Evolutionary conservation across 2,329 filamentous ascomycete genomes (phyloP), one percentile per base, ranked within the genome.

Genomic region (Huntiella abstrusa): DNA sequence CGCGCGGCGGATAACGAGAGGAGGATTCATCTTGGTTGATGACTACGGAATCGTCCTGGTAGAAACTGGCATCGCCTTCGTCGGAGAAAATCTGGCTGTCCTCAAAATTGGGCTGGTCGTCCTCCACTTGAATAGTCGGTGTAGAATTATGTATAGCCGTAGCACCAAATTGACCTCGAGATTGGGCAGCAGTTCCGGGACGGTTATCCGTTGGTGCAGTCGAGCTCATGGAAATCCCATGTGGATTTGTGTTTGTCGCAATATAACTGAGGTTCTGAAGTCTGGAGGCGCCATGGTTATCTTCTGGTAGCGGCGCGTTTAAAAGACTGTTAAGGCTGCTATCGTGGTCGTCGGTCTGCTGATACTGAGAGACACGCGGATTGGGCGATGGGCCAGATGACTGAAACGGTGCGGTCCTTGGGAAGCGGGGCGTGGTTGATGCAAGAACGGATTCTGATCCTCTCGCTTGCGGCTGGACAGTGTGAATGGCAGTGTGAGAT

Each of bases 71-170:
- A 17, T 47, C 46, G 19, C 46, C 46, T 22, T 48, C 46, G 35
- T 48, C 46, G 16, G 41, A 48, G 15, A 48, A 48, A 19, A 45
- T 47, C 8, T 50, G 45, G 37, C 48, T 50, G 11, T 32, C 43
- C n/a, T 50, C 48, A 33, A 43, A 33, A n/a, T 33, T 43, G 16
- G 34, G 22, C 12, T 43, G 16, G n/a, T 38, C 40, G 12, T 43
- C 19, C 28, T 44, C 22, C 15, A 19, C 34, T 13, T 17, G 32
- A 13, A 17, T 34, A 16, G 46, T 17, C 3, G 35, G 37, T 8
- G 46, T 22, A 17, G 41, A 15, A 28, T 43, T 39, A 15, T 32
- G 17, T 28, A 44, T 4, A 5, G 15, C 32, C 5, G 13, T 45
- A 7, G 13, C 22, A 10, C 35, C 11, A 11, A 28, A 39, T 38